phyloP scores from a whole-genome alignment of 1,284 basidiomycete species.

The Gymnopus androsaceus region DNA sequence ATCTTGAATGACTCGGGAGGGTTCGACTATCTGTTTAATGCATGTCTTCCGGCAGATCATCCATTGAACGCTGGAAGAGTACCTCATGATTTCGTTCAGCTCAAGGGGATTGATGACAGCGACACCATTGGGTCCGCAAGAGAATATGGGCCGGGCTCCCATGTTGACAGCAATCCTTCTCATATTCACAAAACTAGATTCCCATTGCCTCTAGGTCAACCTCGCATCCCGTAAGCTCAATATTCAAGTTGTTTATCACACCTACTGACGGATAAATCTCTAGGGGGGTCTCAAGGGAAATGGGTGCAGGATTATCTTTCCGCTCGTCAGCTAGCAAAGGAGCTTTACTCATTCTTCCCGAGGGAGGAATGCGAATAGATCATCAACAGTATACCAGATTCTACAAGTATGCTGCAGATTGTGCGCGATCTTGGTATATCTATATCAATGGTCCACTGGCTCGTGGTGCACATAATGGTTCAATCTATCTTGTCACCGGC shows the following conservation, averaged over 20 bases:
- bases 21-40: constrained; percentile 34
- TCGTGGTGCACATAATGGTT: constrained; percentile 10
- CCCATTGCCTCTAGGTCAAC: background rate
- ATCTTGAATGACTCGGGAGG: constrained; percentile 28
- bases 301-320: constrained; percentile 1
- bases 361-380: constrained; percentile 8
- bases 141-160: background rate
- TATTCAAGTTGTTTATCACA: too few relatives aligned
- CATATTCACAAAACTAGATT: background rate
- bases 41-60: constrained; percentile 14
- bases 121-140: background rate
- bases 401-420: constrained; percentile 6
- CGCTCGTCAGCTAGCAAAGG: background rate
- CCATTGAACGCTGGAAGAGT: constrained; percentile 27
- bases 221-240: background rate
- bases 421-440: constrained; percentile 6
- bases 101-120: background rate
- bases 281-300: background rate
- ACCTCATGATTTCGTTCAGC: constrained; percentile 26
- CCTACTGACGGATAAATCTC: too few relatives aligned
- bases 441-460: constrained; percentile 9
- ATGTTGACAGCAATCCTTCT: background rate
- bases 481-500: constrained; percentile 15
- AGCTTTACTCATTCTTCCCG: constrained; percentile 12
- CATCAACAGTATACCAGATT: background rate